Evolutionary conservation across 306 rosid genomes (phyloP).

Genomic region (Dryas alaskensis): DNA sequence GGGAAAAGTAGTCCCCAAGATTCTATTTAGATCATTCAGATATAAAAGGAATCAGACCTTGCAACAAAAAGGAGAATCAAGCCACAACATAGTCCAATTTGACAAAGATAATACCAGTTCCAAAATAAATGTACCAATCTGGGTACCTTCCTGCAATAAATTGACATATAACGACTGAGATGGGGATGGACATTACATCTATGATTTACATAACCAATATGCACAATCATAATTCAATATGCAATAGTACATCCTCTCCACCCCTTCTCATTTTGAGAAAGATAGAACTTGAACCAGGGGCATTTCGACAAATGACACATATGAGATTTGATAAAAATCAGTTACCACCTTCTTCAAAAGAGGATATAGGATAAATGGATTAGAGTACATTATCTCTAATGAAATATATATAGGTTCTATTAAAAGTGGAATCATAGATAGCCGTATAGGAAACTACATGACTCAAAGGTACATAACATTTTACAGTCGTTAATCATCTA

Average conservation of each 20-base stretch:
- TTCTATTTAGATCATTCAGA: slow-evolving; percentile 41
- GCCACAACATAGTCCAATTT: slow-evolving; percentile 50
- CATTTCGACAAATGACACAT: slow-evolving; percentile 5
- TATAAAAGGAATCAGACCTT: slow-evolving; percentile 45
- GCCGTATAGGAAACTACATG: neutral
- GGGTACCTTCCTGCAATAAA: slow-evolving; percentile 71
- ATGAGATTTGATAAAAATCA: neutral
- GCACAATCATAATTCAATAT: slow-evolving; percentile 16
- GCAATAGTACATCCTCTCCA: neutral
- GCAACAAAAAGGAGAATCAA: slow-evolving; percentile 57
- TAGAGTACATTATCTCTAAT: neutral
- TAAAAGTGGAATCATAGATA: neutral
- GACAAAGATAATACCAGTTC: slow-evolving; percentile 55
- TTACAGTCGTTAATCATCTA: neutral
- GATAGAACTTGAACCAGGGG: neutral
- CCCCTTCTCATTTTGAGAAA: neutral
- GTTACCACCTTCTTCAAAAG: neutral
- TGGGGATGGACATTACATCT: slow-evolving; percentile 20
- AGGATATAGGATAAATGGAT: neutral
- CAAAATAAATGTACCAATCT: slow-evolving; percentile 56
- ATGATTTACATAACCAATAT: slow-evolving; percentile 13
- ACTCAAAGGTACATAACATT: neutral
- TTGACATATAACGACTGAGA: slow-evolving; percentile 48
- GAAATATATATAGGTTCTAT: neutral
- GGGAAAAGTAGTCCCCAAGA: slow-evolving; percentile 30